A percentile compares a stretch with the other conserved stretches of the same genome.
phyloP scores from a whole-genome alignment of 768 basidiomycete genomes.

The Ephemerocybe angulata region DNA sequence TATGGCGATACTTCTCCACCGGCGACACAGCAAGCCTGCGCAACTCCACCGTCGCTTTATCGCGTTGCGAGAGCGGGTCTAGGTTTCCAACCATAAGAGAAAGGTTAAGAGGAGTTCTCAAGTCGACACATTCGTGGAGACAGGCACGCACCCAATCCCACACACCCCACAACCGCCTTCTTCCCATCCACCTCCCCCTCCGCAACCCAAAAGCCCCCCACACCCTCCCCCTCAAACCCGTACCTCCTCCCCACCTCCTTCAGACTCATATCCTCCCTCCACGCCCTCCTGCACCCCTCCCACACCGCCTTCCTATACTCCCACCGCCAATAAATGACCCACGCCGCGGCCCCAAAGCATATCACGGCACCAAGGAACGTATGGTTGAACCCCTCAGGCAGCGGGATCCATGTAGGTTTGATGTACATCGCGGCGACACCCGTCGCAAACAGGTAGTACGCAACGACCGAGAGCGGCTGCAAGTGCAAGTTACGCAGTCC shows the following conservation, averaged over 20 bases:
- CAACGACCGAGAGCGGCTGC: background rate
- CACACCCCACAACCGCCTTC: background rate
- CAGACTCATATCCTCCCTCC: background rate
- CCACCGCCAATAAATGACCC: background rate
- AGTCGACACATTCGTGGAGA: background rate
- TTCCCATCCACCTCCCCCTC: background rate
- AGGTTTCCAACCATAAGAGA: no score
- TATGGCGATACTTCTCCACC: background rate
- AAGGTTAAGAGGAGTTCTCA: no score
- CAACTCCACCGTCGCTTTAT: background rate
- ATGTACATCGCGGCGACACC: background rate
- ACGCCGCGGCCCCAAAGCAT: background rate
- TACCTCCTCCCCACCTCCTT: background rate
- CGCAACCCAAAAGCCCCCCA: conserved; percentile 1
- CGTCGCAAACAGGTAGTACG: background rate
- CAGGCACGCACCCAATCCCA: background rate
- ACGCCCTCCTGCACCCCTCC: background rate
- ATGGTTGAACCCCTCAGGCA: background rate
- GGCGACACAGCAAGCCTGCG: background rate
- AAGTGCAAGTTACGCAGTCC: background rate
- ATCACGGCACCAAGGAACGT: background rate
- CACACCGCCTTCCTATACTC: background rate
- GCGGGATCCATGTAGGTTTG: background rate
- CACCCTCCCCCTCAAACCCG: background rate
- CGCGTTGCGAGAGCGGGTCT: background rate